phyloP scores from a whole-genome alignment of 1,284 basidiomycete genomes.

The Apiotrichum domesticum region DNA sequence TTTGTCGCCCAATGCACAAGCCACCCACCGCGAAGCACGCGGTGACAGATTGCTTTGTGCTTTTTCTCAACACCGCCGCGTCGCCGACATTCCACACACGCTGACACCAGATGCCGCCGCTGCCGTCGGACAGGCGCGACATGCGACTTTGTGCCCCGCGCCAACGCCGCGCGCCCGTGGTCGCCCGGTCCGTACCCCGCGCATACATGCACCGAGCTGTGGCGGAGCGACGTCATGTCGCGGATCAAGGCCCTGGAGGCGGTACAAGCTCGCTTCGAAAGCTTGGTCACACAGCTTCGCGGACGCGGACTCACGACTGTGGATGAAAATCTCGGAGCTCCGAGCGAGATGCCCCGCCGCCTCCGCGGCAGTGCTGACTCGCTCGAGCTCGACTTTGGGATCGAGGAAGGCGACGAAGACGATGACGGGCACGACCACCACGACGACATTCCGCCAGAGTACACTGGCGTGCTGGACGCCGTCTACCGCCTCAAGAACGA shows the following conservation, averaged over 20 bases:
- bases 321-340: neutral
- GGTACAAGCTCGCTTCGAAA: slow-evolving; percentile 11
- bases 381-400: slow-evolving; percentile 8
- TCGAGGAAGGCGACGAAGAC: neutral
- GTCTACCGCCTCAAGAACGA: slow-evolving; percentile 13
- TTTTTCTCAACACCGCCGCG: too few species aligned
- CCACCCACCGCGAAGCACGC: too few species aligned
- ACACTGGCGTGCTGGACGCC: slow-evolving; percentile 10
- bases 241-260: slow-evolving; percentile 17
- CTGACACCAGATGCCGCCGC: slow-evolving; percentile 12
- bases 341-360: too few species aligned
- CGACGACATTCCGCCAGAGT: neutral
- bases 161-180: slow-evolving; percentile 17
- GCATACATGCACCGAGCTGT: slow-evolving; percentile 22
- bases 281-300: slow-evolving; percentile 5
- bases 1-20: too few species aligned
- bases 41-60: too few species aligned
- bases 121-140: slow-evolving; percentile 16
- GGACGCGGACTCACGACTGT: neutral
- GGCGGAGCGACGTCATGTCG: slow-evolving; percentile 17
- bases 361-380: neutral
- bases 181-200: slow-evolving; percentile 15
- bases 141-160: slow-evolving; percentile 21
- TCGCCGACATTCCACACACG: neutral
- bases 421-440: neutral